Evolutionary conservation across 192 early-diverging fungal genomes (phyloP).

Genomic region (Backusella australiensis): DNA sequence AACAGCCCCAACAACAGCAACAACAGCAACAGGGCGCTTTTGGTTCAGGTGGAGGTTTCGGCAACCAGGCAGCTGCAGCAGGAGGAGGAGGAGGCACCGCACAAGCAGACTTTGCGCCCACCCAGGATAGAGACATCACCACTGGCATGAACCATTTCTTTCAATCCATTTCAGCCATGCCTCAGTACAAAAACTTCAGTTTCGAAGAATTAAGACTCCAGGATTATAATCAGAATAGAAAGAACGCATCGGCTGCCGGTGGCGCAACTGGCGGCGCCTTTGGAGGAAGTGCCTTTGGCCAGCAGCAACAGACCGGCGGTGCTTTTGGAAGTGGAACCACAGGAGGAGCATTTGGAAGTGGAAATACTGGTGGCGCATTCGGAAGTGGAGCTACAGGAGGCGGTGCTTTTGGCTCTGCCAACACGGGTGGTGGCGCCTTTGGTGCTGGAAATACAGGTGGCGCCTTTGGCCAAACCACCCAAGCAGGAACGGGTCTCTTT

Average conservation of each 20-base stretch:
- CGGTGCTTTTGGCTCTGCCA: slow-evolving; percentile 29
- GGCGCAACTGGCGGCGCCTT: slow-evolving; percentile 28
- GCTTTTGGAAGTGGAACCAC: slow-evolving; percentile 64
- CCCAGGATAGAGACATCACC: slow-evolving; percentile 44
- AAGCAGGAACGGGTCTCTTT: slow-evolving; percentile 12
- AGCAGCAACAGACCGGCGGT: not conserved
- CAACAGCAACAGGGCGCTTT: slow-evolving; percentile 40
- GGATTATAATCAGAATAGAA: slow-evolving; percentile 86
- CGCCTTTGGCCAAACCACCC: slow-evolving; percentile 10
- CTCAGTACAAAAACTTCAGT: slow-evolving; percentile 78
- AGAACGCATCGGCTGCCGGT: slow-evolving; percentile 37
- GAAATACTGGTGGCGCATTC: slow-evolving; percentile 25
- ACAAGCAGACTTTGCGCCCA: slow-evolving; percentile 51
- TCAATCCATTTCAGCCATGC: slow-evolving; percentile 80
- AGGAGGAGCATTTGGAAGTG: slow-evolving; percentile 33
- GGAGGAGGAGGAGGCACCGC: slow-evolving; percentile 47
- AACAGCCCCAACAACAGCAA: slow-evolving; percentile 25
- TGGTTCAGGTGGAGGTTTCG: slow-evolving; percentile 39
- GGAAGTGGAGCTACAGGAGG: not conserved
- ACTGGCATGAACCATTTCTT: slow-evolving; percentile 59
- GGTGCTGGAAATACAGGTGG: slow-evolving; percentile 26
- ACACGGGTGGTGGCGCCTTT: slow-evolving; percentile 27
- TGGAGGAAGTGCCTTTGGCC: slow-evolving; percentile 31
- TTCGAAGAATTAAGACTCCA: slow-evolving; percentile 88
- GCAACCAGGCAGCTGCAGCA: slow-evolving; percentile 27